Conservation (phyloP, 176 grass and related monocot genomes). For the Microstegium vimineum region DNA sequence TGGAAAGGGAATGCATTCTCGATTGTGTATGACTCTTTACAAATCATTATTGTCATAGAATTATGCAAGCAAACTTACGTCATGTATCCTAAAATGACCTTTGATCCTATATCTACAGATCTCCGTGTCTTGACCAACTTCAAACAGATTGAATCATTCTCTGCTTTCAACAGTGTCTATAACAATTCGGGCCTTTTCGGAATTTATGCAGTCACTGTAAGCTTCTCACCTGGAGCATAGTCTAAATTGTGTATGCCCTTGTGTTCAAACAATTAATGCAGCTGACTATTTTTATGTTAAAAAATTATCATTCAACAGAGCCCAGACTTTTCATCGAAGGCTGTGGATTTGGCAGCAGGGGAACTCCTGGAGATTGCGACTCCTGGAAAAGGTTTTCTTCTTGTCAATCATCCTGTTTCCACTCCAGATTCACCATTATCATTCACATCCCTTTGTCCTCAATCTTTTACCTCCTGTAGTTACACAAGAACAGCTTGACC, state of each 20-base stretch:
- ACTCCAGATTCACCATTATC: neutral
- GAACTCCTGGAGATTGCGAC: constrained; percentile 79
- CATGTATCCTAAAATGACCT: neutral
- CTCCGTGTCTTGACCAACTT: constrained; percentile 68
- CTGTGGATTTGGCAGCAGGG: constrained; percentile 70
- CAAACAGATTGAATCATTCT: constrained; percentile 69
- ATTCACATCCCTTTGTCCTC: neutral
- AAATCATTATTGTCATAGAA: neutral
- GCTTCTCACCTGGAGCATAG: constrained; percentile 19
- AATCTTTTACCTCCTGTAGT: constrained; percentile 39
- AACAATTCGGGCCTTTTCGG: constrained; percentile 87
- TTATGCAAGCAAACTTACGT: constrained; percentile 3
- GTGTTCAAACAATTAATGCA: constrained; percentile 17
- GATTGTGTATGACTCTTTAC: constrained; percentile 60
- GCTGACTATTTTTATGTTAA: neutral
- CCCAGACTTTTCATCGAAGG: constrained; percentile 58
- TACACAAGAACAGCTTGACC: constrained; percentile 75
- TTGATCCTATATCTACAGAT: constrained; percentile 49
- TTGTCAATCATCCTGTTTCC: neutral
- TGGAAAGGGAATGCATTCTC: constrained; percentile 92
- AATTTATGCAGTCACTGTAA: constrained; percentile 72
- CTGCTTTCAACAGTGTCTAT: constrained; percentile 83
- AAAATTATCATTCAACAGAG: constrained; percentile 36
- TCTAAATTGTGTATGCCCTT: neutral
- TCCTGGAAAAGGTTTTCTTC: constrained; percentile 70